Percentiles rank a stretch among this genome's conserved stretches.
phyloP scores from a whole-genome alignment of 169 alveolate species.

The Babesia ovata region DNA sequence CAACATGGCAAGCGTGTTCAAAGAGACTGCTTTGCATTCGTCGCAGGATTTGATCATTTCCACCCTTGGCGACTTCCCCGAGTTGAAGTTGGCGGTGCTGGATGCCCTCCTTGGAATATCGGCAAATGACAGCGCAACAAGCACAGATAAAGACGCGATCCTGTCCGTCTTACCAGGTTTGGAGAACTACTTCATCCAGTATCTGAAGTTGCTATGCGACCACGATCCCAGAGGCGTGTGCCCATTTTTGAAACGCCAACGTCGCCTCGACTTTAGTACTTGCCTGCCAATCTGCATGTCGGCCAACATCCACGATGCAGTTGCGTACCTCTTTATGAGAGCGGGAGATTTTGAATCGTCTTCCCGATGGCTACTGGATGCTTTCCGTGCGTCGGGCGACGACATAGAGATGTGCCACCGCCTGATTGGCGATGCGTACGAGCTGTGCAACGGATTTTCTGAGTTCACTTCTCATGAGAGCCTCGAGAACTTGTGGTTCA shows the following conservation, averaged over 20 bases:
- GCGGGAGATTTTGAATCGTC: constrained; percentile 58
- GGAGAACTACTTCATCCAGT: constrained; percentile 41
- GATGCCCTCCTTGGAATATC: constrained; percentile 44
- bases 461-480: constrained; percentile 34
- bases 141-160: background rate
- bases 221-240: constrained; percentile 55
- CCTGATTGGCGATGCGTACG: constrained; percentile 32
- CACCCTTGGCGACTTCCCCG: constrained; percentile 51
- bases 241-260: constrained; percentile 45
- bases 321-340: constrained; percentile 44
- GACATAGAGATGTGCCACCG: constrained; percentile 44
- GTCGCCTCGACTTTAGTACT: constrained; percentile 27
- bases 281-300: constrained; percentile 46
- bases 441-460: constrained; percentile 21
- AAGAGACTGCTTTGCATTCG: constrained; percentile 35
- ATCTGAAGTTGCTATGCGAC: constrained; percentile 33
- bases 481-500: constrained; percentile 54
- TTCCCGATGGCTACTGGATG: constrained; percentile 28
- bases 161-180: background rate
- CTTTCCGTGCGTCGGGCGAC: constrained; percentile 11
- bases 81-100: constrained; percentile 47
- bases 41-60: constrained; percentile 42
- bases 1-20: constrained; percentile 28
- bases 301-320: constrained; percentile 56
- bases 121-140: background rate